Percentiles rank a stretch among this genome's conserved stretches.
Evolutionary conservation across 2,329 filamentous ascomycete species (phyloP).

Genomic region (Chaetomiaceae sp.): DNA sequence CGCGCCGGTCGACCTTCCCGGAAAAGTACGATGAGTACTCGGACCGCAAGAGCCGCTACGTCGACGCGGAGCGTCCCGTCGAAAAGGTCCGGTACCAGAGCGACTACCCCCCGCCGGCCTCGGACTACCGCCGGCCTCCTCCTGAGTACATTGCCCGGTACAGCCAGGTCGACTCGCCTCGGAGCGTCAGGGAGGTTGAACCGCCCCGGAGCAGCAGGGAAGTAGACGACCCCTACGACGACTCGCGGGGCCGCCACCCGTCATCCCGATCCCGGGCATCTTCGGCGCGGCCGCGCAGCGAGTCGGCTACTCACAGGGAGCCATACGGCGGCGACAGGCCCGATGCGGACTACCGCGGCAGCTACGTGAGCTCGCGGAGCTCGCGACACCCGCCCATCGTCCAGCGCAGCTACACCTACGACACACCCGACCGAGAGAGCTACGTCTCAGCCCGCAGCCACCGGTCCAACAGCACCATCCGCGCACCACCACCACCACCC

Average conservation of each 20-base stretch:
- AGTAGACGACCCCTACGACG: conserved; percentile 37
- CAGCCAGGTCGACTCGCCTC: conserved; percentile 30
- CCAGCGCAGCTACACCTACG: conserved; percentile 32
- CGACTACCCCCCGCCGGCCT: conserved; percentile 27
- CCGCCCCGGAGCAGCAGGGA: conserved; percentile 27
- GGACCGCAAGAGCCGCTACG: conserved; percentile 33
- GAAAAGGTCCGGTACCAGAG: conserved; percentile 38
- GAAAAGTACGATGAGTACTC: conserved; percentile 31
- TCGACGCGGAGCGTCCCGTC: conserved; percentile 36
- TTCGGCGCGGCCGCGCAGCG: conserved; percentile 39
- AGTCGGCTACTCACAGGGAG: conserved; percentile 33
- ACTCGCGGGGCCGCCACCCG: conserved; percentile 39
- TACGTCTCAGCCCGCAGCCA: conserved; percentile 43
- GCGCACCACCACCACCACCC: conserved; percentile 21
- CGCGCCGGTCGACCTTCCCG: conserved; percentile 45
- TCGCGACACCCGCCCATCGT: conserved; percentile 27
- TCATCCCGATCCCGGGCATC: conserved; percentile 36
- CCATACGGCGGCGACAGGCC: conserved; percentile 36
- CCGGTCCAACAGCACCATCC: conserved; percentile 35
- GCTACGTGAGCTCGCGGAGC: conserved; percentile 36
- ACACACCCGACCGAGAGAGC: conserved; percentile 37
- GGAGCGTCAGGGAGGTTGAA: conserved; percentile 31
- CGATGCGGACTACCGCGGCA: conserved; percentile 42
- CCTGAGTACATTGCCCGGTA: conserved; percentile 36
- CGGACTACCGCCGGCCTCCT: conserved; percentile 35